Base-by-base conservation (phyloP, 495 filamentous ascomycete species). In the Cladorrhinum samala region DNA sequence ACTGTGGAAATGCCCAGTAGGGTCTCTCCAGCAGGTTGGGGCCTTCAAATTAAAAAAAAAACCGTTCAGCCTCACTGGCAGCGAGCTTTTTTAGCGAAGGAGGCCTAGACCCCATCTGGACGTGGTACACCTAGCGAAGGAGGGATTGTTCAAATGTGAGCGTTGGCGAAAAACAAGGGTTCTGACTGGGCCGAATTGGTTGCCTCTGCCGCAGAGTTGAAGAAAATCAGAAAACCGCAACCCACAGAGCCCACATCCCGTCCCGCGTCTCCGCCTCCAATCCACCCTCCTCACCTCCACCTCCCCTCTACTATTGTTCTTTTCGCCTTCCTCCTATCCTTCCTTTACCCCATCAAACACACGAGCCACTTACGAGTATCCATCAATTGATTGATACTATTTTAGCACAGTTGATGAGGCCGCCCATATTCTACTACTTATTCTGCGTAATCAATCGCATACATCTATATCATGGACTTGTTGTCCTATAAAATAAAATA, bases 51-150 rank as follows among this genome's bases (percentile, higher is more conserved):
- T 50, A 51, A 56, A 39, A 30, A 36, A 2, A 18, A 41, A 41
- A 8, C 45, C 21, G 20, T 56, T 56, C 54, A 56, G 54, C 54
- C 54, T 56, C 54, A 56, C 54, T 24, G 30, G 41, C 48, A 51
- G 51, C 41, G 30, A 47, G 39, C 21, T 25, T 19, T 23, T 14
- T 47, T 47, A 47, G 45, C 45, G 45, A 47, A 23, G 20, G 45
- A 33, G 24, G 24, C 45, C 45, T 25, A 25, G 20, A 33, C 45
- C 45, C 25, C 24, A 27, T 47, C 45, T 47, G 45, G 24, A 16
- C 13, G 8, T 30, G 45, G 45, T 47, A 25, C 14, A 27, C 30
- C 20, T 14, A 25, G 24, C 21, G 25, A 14, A 8, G 42, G 23
- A n/a, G 30, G 24, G 0, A 47, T 18, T 8, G 39, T 14, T n/a